Evolutionary conservation across 2,329 filamentous ascomycete species (phyloP).

Genomic region (Diaporthe humulicola): DNA sequence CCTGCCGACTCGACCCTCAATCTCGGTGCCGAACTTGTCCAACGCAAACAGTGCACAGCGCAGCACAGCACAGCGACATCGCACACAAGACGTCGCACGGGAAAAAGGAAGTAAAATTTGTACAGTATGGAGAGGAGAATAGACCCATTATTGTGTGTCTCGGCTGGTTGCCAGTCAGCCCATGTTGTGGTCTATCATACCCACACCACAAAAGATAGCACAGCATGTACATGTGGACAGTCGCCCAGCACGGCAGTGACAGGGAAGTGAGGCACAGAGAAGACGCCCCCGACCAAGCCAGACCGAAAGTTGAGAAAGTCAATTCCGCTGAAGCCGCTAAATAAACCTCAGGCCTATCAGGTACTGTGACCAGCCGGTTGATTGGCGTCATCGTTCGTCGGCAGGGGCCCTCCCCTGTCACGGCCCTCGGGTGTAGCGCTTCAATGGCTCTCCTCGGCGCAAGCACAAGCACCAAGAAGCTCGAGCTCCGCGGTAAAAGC

Average conservation of each 20-base stretch:
- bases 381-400: constrained; percentile 19
- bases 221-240: neutral
- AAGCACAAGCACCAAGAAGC: neutral
- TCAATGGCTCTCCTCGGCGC: neutral
- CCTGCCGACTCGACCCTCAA: constrained; percentile 14
- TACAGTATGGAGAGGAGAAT: neutral
- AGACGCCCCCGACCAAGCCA: neutral
- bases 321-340: constrained; percentile 30
- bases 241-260: neutral
- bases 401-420: constrained; percentile 13
- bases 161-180: constrained; percentile 7
- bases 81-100: constrained; percentile 3
- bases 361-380: neutral
- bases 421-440: neutral
- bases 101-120: neutral
- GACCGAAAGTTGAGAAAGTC: constrained; percentile 14
- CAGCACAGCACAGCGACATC: neutral
- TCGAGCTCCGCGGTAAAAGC: neutral
- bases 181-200: neutral
- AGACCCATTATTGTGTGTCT: constrained; percentile 24
- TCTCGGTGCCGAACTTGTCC: neutral
- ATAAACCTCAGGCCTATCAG: constrained; percentile 12
- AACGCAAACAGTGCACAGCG: constrained; percentile 4
- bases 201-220: neutral
- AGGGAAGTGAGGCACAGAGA: neutral